These are phyloP conservation scores for Plenodomus lindquistii DNA, from an alignment of 2,329 filamentous ascomycete species.

Conservation along the genomic window DNA sequence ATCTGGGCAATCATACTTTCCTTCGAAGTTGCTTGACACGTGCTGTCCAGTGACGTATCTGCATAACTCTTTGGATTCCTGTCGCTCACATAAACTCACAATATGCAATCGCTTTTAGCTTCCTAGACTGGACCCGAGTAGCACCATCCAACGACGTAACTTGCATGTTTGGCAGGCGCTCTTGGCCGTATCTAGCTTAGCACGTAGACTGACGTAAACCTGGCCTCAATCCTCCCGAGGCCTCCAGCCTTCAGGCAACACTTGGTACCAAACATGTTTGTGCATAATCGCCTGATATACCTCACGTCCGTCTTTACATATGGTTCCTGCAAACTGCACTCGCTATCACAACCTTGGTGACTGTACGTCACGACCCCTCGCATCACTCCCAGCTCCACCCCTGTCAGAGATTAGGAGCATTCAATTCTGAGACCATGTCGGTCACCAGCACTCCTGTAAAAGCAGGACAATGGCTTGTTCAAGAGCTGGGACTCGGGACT, in stretches of 20 bases:
- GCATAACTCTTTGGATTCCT: neutral
- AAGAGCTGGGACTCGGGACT: constrained; percentile 36
- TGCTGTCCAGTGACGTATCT: neutral
- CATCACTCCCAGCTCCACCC: neutral
- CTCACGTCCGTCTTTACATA: neutral
- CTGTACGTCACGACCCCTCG: neutral
- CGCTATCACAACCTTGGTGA: neutral
- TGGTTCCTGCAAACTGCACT: neutral
- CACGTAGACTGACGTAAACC: constrained; percentile 10
- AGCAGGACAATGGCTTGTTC: constrained; percentile 24
- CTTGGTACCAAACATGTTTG: constrained; percentile 6
- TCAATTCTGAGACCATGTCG: constrained; percentile 12
- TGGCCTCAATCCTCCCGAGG: constrained; percentile 10
- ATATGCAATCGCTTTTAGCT: neutral
- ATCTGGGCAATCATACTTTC: constrained; percentile 29
- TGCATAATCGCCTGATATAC: constrained; percentile 1
- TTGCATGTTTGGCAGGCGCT: neutral
- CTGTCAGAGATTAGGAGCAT: neutral
- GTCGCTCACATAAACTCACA: neutral
- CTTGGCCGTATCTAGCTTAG: constrained; percentile 3
- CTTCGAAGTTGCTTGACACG: constrained; percentile 3
- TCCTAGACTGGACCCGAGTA: neutral
- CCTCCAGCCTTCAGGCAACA: constrained; percentile 11
- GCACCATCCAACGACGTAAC: neutral
- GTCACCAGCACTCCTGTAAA: constrained; percentile 5